Conservation (phyloP, 345 rosid genomes). For the Ceriops decandra region DNA sequence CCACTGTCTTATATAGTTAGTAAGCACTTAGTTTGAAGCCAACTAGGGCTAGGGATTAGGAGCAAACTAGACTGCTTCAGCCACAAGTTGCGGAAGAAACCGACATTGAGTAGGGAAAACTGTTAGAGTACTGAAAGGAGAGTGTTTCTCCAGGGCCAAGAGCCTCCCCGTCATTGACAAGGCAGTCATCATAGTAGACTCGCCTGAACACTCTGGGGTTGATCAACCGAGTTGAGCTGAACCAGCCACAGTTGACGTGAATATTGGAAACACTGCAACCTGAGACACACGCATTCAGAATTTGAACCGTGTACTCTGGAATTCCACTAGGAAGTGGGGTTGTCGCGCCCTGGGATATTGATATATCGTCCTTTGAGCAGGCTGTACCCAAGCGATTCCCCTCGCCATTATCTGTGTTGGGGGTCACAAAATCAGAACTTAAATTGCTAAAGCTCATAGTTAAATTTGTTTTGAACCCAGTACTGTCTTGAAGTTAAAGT, state of each 20-base stretch:
- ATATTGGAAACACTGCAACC: slow-evolving; percentile 58
- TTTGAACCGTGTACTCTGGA: slow-evolving; percentile 58
- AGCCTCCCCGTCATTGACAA: slow-evolving; percentile 29
- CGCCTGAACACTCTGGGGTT: slow-evolving; percentile 59
- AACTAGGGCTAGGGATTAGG: not conserved
- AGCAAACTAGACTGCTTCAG: slow-evolving; percentile 16
- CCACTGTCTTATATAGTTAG: too few relatives aligned
- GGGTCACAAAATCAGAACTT: not conserved
- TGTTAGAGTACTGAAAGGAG: slow-evolving; percentile 63
- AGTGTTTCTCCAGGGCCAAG: slow-evolving; percentile 56
- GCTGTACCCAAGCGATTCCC: slow-evolving; percentile 43
- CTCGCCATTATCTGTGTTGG: slow-evolving; percentile 21
- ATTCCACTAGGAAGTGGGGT: slow-evolving; percentile 60
- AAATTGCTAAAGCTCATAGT: too few relatives aligned
- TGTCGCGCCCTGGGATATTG: slow-evolving; percentile 50
- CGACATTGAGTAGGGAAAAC: slow-evolving; percentile 55
- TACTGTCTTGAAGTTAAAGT: too few relatives aligned
- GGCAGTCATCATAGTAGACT: slow-evolving; percentile 41
- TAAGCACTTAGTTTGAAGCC: not conserved
- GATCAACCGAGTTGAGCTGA: slow-evolving; percentile 54
- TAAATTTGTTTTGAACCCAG: too few relatives aligned
- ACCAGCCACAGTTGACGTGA: slow-evolving; percentile 71
- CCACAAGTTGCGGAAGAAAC: slow-evolving; percentile 52
- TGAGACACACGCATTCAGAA: slow-evolving; percentile 43
- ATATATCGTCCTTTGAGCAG: slow-evolving; percentile 65